A percentile compares a stretch with the other conserved stretches of the same genome.
These are phyloP conservation scores for Trichoderma virens DNA, from an alignment of 495 filamentous ascomycete species.

Conservation along the genomic window DNA sequence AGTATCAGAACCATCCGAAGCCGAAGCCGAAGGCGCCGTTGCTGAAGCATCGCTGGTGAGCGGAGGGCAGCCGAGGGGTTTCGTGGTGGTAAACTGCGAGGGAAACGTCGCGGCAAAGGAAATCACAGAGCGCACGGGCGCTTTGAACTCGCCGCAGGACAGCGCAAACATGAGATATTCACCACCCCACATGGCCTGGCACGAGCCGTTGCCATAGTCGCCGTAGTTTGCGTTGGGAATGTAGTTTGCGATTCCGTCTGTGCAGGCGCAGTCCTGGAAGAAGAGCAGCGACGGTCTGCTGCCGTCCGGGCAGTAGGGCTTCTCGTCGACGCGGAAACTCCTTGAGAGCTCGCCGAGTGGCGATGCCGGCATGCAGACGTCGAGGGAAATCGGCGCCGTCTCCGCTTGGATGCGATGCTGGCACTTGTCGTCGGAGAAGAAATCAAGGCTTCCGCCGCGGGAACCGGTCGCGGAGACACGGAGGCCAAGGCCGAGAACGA, in stretches of 20 bases:
- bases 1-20: neutral
- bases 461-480: neutral
- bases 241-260: neutral
- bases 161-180: slow-evolving; percentile 7
- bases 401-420: neutral
- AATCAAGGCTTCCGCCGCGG: neutral
- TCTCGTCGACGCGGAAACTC: neutral
- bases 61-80: neutral
- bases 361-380: slow-evolving; percentile 2
- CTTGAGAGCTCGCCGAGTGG: neutral
- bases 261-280: slow-evolving; percentile 7
- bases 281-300: slow-evolving; percentile 1
- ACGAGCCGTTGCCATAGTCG: slow-evolving; percentile 6
- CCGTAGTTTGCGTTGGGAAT: slow-evolving; percentile 1
- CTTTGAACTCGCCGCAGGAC: slow-evolving; percentile 6
- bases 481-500: neutral
- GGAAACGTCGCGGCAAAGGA: slow-evolving; percentile 4
- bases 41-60: neutral
- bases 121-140: neutral
- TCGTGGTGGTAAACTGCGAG: neutral
- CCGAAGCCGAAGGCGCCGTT: neutral
- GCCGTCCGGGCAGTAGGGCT: slow-evolving; percentile 1
- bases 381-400: neutral
- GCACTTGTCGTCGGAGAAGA: slow-evolving; percentile 2
- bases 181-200: neutral